Conservation (phyloP, 2,329 filamentous ascomycete genomes). For the Stenocarpella maydis region DNA sequence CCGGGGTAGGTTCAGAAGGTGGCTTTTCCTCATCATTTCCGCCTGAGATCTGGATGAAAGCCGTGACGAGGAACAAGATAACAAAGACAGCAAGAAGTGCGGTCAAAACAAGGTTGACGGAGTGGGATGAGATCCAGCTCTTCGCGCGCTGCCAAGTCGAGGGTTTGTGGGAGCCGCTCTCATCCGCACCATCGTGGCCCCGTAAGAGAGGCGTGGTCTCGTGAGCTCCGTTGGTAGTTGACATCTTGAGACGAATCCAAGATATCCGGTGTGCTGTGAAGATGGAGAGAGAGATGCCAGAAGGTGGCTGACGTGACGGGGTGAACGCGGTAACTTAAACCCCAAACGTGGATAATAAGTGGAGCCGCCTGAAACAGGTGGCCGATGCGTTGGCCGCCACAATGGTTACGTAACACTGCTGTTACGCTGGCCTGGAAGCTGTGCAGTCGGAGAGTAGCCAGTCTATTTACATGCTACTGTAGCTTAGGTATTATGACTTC, state of each 20-base stretch:
- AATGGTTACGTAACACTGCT: background rate
- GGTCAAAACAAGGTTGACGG: slow-evolving; percentile 27
- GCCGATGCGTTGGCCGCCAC: background rate
- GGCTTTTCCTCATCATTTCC: background rate
- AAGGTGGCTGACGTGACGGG: slow-evolving; percentile 11
- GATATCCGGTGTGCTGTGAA: background rate
- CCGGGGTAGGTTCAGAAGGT: background rate
- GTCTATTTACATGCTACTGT: too few relatives aligned
- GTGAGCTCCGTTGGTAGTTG: slow-evolving; percentile 9
- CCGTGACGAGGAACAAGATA: slow-evolving; percentile 21
- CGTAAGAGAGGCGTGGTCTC: slow-evolving; percentile 34
- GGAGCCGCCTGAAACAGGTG: slow-evolving; percentile 22
- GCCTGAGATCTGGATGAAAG: background rate
- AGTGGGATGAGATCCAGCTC: slow-evolving; percentile 28
- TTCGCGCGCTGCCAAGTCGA: slow-evolving; percentile 15
- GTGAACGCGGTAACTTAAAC: background rate
- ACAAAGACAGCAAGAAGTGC: slow-evolving; percentile 28
- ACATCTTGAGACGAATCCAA: background rate
- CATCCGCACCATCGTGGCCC: slow-evolving; percentile 25
- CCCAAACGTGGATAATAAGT: background rate
- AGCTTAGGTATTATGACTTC: too few relatives aligned
- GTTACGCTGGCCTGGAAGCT: background rate
- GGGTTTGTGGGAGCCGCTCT: background rate
- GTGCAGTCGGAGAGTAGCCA: too few relatives aligned
- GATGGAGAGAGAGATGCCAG: background rate